Evolutionary conservation across 176 grass and related monocot species (phyloP).

Genomic region (Oryza meridionalis): DNA sequence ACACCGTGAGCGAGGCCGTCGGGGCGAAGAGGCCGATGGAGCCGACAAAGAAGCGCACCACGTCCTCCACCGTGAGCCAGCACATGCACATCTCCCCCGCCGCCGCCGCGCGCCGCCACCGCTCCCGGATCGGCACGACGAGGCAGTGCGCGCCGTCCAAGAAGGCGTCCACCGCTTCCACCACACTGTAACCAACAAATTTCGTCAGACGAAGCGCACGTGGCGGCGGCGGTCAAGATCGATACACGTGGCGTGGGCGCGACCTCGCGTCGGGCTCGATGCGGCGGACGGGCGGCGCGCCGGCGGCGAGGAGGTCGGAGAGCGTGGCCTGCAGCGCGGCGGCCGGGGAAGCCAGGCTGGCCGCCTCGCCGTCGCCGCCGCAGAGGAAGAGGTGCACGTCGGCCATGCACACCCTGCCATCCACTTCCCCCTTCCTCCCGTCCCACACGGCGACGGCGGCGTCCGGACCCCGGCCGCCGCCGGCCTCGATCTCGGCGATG

Average conservation of each 20-base stretch:
- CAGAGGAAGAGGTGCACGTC: conserved; percentile 81
- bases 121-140: conserved; percentile 53
- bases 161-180: conserved; percentile 67
- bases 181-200: conserved; percentile 40
- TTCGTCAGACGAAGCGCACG: neutral
- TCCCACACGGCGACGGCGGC: conserved; percentile 56
- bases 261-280: conserved; percentile 66
- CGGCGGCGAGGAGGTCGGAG: conserved; percentile 46
- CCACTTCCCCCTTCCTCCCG: neutral
- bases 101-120: conserved; percentile 18
- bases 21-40: conserved; percentile 64
- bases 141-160: conserved; percentile 61
- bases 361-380: conserved; percentile 20
- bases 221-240: neutral
- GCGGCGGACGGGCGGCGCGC: conserved; percentile 30
- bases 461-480: neutral
- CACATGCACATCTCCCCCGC: conserved; percentile 62
- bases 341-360: conserved; percentile 30
- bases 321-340: conserved; percentile 55
- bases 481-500: conserved; percentile 37
- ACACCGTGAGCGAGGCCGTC: conserved; percentile 48
- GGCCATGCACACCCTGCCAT: conserved; percentile 54
- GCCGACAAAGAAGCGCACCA: conserved; percentile 75
- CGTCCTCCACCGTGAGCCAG: conserved; percentile 79
- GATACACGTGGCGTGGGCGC: neutral